phyloP scores from a whole-genome alignment of 306 rosid species.

The Fagus crenata region DNA sequence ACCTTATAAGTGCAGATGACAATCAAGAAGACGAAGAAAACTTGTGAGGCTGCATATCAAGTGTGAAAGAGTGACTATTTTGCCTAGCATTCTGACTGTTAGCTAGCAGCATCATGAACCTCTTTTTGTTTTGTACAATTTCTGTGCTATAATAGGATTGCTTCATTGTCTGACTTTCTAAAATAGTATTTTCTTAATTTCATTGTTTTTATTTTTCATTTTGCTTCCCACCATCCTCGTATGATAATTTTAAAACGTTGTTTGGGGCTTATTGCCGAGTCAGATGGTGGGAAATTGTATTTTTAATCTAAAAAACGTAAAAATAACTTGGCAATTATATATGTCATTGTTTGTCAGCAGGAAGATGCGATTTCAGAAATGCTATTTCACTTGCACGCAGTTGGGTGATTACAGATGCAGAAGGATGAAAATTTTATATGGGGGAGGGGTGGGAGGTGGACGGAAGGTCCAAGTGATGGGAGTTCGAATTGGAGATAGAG shows the following conservation, averaged over 20 bases:
- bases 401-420: too few relatives aligned
- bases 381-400: too few relatives aligned
- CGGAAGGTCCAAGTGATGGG: too few relatives aligned
- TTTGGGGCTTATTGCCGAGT: too few relatives aligned
- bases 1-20: constrained; percentile 74
- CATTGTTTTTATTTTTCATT: background rate
- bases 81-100: constrained; percentile 18
- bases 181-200: background rate
- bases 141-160: background rate
- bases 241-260: background rate
- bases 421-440: too few relatives aligned
- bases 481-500: too few relatives aligned
- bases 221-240: background rate
- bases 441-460: too few relatives aligned
- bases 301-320: too few relatives aligned
- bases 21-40: constrained; percentile 53
- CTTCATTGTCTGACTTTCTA: background rate
- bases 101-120: background rate
- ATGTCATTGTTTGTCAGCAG: too few relatives aligned
- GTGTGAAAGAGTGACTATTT: constrained; percentile 10
- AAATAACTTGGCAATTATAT: too few relatives aligned
- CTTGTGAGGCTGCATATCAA: constrained; percentile 17
- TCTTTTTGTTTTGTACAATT: background rate
- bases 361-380: too few relatives aligned
- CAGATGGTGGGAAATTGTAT: too few relatives aligned